Conservation (phyloP, 176 grass and related monocot genomes). For the maize (Zea mays) region Zm-B73-REFERENCE-NAM-5.0 NC_050096.1:9282501-9283000, state of each 20-base stretch:
- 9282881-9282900: constrained; percentile 91
- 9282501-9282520: constrained; percentile 43
- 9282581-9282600: constrained; percentile 86
- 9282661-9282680: constrained; percentile 70
- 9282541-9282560: constrained; percentile 52
- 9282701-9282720: background rate
- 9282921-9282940: constrained; percentile 95
- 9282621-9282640: constrained; percentile 76
- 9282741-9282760: background rate
- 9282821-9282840: background rate
- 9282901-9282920: constrained; percentile 98
- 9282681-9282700: background rate
- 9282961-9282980: constrained; percentile 99
- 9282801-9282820: background rate
- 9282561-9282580: constrained; percentile 77
- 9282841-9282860: constrained; percentile 6
- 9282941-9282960: constrained; percentile 86
- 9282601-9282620: constrained; percentile 84
- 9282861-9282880: constrained; percentile 69
- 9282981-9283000: constrained; percentile 95
- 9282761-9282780: background rate
- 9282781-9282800: background rate
- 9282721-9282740: background rate
- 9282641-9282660: constrained; percentile 81
- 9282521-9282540: constrained; percentile 31